These are phyloP conservation scores for Fusarium euwallaceae DNA, from an alignment of 2,329 filamentous ascomycete genomes.

Conservation along the genomic window DNA sequence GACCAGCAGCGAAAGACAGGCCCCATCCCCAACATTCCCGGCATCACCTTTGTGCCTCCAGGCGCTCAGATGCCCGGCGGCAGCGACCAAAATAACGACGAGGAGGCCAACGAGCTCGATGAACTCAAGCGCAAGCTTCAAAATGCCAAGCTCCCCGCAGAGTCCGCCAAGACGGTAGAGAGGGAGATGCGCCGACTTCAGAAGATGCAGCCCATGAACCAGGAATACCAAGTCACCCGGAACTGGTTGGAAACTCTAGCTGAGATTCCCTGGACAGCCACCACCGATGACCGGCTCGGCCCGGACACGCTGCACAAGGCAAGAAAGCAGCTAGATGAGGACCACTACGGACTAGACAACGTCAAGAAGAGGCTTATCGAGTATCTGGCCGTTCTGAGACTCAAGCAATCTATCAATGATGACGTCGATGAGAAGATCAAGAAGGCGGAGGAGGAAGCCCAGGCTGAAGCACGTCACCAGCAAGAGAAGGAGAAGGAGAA, in stretches of 20 bases:
- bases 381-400: constrained; percentile 93
- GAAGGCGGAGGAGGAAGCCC: constrained; percentile 70
- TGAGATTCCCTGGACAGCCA: constrained; percentile 91
- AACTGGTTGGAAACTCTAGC: constrained; percentile 94
- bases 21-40: constrained; percentile 55
- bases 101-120: constrained; percentile 90
- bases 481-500: constrained; percentile 12
- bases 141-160: constrained; percentile 82
- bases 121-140: constrained; percentile 91
- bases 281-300: constrained; percentile 88
- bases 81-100: constrained; percentile 73
- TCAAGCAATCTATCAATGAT: constrained; percentile 92
- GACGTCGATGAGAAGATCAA: constrained; percentile 85
- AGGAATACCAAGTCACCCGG: constrained; percentile 93
- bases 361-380: constrained; percentile 97
- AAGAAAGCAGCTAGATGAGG: constrained; percentile 90
- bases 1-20: constrained; percentile 52
- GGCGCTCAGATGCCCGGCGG: constrained; percentile 56
- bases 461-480: constrained; percentile 46
- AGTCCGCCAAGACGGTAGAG: constrained; percentile 91
- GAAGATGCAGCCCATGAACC: constrained; percentile 96
- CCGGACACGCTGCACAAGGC: constrained; percentile 82
- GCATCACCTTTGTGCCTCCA: constrained; percentile 53
- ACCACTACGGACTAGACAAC: constrained; percentile 96
- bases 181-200: constrained; percentile 88